phyloP scores from a whole-genome alignment of 2,329 filamentous ascomycete species.

The Dactylellina haptotyla region DNA sequence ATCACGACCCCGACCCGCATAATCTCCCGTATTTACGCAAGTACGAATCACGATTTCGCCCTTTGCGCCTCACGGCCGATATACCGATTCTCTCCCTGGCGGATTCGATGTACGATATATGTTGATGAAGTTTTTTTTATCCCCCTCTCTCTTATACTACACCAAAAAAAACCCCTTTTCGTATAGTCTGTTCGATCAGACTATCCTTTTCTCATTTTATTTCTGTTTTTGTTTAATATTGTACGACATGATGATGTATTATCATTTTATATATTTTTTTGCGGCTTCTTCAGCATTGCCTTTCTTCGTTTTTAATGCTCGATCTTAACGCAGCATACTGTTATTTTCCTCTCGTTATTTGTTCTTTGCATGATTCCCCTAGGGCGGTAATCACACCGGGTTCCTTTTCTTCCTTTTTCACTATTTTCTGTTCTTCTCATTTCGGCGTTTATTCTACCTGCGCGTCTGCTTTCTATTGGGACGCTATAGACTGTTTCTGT shows the following conservation, averaged over 20 bases:
- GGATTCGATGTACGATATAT: constrained; percentile 53
- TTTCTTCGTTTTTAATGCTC: constrained; percentile 1
- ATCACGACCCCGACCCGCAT: constrained; percentile 10
- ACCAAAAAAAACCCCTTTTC: constrained; percentile 28
- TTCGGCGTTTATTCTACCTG: constrained; percentile 27
- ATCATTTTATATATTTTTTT: constrained; percentile 33
- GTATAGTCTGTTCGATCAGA: constrained; percentile 40
- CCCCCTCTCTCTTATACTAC: constrained; percentile 3
- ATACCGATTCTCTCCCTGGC: constrained; percentile 32
- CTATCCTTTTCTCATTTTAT: constrained; percentile 22
- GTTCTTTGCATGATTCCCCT: constrained; percentile 55
- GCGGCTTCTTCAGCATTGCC: constrained; percentile 28
- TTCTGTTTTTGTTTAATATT: constrained; percentile 34
- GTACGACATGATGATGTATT: constrained; percentile 55
- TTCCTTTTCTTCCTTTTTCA: constrained; percentile 28
- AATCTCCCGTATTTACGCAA: constrained; percentile 24
- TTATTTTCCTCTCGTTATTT: constrained; percentile 58
- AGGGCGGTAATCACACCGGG: constrained; percentile 54
- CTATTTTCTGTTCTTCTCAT: constrained; percentile 15
- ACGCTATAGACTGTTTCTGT: constrained; percentile 55
- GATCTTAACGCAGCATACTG: constrained; percentile 29
- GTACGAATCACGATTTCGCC: constrained; percentile 35
- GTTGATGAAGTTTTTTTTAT: constrained; percentile 27
- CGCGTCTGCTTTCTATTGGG: constrained; percentile 45
- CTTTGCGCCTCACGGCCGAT: constrained; percentile 47